Percentiles rank a stretch among this genome's conserved stretches.
These are phyloP conservation scores for Acacia melanoxylon DNA, from an alignment of 306 rosid species.

Conservation along the genomic window DNA sequence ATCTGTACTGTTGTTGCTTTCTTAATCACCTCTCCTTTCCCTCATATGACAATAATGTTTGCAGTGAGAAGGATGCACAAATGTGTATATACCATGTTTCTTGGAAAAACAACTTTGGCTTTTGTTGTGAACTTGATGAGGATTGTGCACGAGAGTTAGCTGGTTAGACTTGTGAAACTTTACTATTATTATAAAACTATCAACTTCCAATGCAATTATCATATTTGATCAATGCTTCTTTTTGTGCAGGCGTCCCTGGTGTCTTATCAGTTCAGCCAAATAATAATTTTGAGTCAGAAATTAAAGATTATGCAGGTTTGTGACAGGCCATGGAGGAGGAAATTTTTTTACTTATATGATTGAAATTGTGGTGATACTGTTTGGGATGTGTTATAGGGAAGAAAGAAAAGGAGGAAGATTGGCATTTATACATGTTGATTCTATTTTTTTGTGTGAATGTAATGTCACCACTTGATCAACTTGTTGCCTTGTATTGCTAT, in stretches of 20 bases:
- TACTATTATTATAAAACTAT: neutral
- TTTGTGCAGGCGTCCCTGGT: constrained; percentile 72
- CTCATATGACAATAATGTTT: constrained; percentile 23
- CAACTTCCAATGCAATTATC: neutral
- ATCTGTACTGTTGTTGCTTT: constrained; percentile 10
- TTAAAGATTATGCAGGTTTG: constrained; percentile 77
- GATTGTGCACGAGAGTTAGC: constrained; percentile 67
- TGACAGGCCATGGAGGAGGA: neutral
- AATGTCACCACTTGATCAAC: neutral
- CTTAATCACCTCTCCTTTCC: constrained; percentile 11
- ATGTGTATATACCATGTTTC: constrained; percentile 91
- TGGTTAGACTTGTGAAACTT: constrained; percentile 45
- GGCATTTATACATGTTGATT: neutral
- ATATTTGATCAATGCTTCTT: constrained; percentile 11
- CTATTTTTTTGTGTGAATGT: neutral
- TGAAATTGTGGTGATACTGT: neutral
- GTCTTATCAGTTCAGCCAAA: constrained; percentile 70
- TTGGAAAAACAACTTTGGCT: constrained; percentile 78
- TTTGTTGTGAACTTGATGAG: constrained; percentile 87
- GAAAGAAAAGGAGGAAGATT: neutral
- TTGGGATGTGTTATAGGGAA: neutral
- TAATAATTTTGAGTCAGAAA: constrained; percentile 58
- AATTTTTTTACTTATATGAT: neutral
- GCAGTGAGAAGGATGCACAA: constrained; percentile 84
- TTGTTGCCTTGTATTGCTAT: neutral